Evolutionary conservation across 331 rosid genomes (phyloP).

Genomic region (Quercus lobata): DNA sequence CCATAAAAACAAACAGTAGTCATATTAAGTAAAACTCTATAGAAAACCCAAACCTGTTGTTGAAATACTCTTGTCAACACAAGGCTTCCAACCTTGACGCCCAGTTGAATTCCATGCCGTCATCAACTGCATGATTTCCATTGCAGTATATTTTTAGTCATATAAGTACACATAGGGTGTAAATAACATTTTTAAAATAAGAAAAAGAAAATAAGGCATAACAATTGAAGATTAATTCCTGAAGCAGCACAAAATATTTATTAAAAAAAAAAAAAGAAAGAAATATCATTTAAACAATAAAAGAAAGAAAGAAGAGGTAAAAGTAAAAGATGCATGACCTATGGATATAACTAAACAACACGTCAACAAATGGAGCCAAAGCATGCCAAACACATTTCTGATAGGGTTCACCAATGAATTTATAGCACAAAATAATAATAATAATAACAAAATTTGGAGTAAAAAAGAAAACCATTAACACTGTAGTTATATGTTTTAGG

Average conservation of each 20-base stretch:
- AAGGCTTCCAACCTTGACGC: conserved; percentile 69
- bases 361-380: neutral
- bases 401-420: neutral
- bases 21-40: neutral
- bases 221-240: neutral
- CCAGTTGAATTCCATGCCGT: conserved; percentile 57
- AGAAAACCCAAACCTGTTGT: conserved; percentile 42
- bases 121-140: conserved; percentile 58
- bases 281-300: neutral
- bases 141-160: conserved; percentile 13
- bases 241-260: neutral
- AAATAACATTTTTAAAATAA: neutral
- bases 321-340: too few species aligned
- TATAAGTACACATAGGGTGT: neutral
- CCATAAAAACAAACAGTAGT: neutral
- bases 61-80: conserved; percentile 40
- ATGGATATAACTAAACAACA: neutral
- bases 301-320: neutral
- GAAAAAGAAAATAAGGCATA: neutral
- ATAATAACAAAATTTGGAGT: neutral
- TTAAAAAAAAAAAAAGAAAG: too few species aligned
- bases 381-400: neutral
- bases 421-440: too few species aligned
- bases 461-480: neutral
- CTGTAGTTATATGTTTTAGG: neutral